Base-by-base conservation (phyloP, 768 basidiomycete genomes). In the Mrakia blollopis region DNA sequence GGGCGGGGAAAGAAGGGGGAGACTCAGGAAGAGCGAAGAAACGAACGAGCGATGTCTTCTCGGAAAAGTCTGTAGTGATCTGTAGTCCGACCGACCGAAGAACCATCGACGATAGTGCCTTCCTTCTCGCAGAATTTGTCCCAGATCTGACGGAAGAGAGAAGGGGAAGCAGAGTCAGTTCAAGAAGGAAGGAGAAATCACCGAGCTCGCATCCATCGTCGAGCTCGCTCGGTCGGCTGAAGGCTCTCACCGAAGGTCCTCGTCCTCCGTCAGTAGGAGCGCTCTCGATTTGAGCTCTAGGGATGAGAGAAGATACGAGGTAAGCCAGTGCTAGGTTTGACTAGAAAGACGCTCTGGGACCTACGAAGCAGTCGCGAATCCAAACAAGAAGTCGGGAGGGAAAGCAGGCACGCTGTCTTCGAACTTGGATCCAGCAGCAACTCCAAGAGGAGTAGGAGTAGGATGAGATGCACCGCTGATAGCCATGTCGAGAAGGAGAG, bases 51-150 rank as follows among this genome's bases (percentile, higher is more conserved):
- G 52, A 91, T 83, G 81, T 91, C 91, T 79, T 90, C 88, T 77
- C 87, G 87, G 72, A 67, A 77, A 9, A 61, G 69, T 16, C 35
- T 37, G 41, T 50, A 35, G 50, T 77, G 76, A 32, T 77, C 76
- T 90, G 89, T 10, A 90, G 90, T 81, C 88, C 86, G 21, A 28
- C 25, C 68, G 44, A 77, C 76, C 21, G 76, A 77, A 68, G 86
- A 82, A 5, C 91, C 90, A 80, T 91, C 91, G 74, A 86, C 81
- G 16, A 89, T 91, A 85, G 90, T 90, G 50, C 90, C 90, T 0
- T 89, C 89, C 23, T 84, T 82, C 72, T 87, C 87, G 37, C 89
- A 86, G 83, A 90, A 91, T 81, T 88, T 89, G 80, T 92, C 91
- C 91, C 91, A 92, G 79, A 91, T 81, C 80, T 35, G 88, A 23